Evolutionary conservation across 371 early-diverging fungal species (phyloP).

Genomic region (Coemansia sp.): DNA sequence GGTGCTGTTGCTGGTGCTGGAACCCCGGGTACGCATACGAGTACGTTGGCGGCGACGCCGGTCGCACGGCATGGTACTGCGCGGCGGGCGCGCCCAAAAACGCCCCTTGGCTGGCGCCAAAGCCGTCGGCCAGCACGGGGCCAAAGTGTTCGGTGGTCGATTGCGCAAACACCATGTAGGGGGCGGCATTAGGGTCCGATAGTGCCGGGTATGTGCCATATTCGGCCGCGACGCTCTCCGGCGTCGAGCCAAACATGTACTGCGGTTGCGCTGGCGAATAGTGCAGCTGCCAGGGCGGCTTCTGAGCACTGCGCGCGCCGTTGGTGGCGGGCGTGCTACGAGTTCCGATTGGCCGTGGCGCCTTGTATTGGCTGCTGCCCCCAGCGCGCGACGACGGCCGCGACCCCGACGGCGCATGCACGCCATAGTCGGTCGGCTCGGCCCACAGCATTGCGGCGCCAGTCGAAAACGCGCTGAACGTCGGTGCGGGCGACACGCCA

Average conservation of each 20-base stretch:
- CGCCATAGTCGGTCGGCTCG: conserved; percentile 6
- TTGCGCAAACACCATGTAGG: no score
- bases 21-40: conserved; percentile 13
- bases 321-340: conserved; percentile 15
- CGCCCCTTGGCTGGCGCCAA: no score
- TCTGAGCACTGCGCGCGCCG: conserved; percentile 9
- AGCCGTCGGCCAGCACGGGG: no score
- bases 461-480: conserved; percentile 20
- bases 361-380: not conserved
- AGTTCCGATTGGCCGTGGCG: conserved; percentile 37
- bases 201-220: no score
- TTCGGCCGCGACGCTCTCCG: no score
- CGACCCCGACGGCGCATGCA: not conserved
- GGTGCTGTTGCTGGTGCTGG: conserved; percentile 6
- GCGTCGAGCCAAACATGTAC: not conserved
- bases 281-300: conserved; percentile 14
- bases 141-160: no score
- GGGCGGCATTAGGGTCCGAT: no score
- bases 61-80: not conserved
- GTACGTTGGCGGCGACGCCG: conserved; percentile 1
- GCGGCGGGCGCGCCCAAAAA: no score
- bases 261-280: conserved; percentile 7
- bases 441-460: conserved; percentile 29
- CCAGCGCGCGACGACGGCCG: conserved; percentile 5
- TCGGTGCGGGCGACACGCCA: not conserved